phyloP scores from a whole-genome alignment of 257 asterid species.

The Solanum infundibuliforme region DNA sequence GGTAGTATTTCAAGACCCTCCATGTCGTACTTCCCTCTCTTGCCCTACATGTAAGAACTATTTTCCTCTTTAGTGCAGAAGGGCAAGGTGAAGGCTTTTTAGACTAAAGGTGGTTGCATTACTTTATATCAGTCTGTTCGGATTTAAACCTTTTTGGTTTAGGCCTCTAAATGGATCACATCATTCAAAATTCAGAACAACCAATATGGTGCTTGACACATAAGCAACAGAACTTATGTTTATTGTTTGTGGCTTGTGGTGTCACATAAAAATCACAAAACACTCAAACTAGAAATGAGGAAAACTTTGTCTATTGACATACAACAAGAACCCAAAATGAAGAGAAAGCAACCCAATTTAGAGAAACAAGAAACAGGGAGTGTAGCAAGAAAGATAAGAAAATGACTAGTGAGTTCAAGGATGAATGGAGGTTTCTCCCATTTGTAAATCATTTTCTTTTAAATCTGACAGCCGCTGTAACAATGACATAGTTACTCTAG shows the following conservation, averaged over 20 bases:
- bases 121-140: not conserved
- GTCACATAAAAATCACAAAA: not conserved
- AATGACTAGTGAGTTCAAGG: not conserved
- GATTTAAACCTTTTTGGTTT: not conserved
- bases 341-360: not conserved
- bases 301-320: not conserved
- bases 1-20: not conserved
- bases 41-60: not conserved
- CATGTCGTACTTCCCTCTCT: not conserved
- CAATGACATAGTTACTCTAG: not conserved
- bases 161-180: not conserved
- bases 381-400: not conserved
- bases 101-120: not conserved
- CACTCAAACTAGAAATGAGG: not conserved
- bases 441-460: not conserved
- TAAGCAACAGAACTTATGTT: not conserved
- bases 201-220: not conserved
- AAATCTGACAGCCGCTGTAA: not conserved
- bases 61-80: not conserved
- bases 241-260: not conserved
- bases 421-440: not conserved
- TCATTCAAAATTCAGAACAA: not conserved
- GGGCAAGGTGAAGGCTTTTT: not conserved
- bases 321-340: not conserved
- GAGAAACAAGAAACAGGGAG: not conserved